Percentiles rank a stretch among this genome's conserved stretches.
phyloP scores from a whole-genome alignment of 768 basidiomycete species.

The Kwoniella sp. region DNA sequence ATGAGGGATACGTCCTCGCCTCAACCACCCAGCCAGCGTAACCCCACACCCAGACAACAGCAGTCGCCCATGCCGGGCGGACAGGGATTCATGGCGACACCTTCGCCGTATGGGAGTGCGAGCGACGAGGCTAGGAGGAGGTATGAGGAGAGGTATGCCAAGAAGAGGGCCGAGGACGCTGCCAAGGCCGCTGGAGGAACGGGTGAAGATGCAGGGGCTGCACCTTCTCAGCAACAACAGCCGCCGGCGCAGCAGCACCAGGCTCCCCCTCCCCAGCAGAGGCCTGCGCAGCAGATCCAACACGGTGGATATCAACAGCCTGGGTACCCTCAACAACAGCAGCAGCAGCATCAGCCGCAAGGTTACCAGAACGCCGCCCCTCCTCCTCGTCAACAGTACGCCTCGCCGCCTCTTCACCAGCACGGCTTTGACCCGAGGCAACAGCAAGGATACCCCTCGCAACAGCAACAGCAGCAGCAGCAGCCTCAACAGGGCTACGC shows the following conservation, averaged over 20 bases:
- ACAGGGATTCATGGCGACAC: constrained; percentile 27
- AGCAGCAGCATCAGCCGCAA: constrained; percentile 5
- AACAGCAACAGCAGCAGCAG: constrained; percentile 20
- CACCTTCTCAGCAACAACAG: background rate
- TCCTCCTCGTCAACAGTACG: constrained; percentile 18
- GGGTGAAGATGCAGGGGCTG: constrained; percentile 1
- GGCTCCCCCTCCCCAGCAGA: constrained; percentile 7
- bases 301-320: constrained; percentile 10
- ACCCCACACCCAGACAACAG: constrained; percentile 31
- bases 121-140: constrained; percentile 42
- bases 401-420: constrained; percentile 10
- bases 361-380: constrained; percentile 6
- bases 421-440: constrained; percentile 2
- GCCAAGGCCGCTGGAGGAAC: constrained; percentile 28
- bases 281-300: too few relatives aligned
- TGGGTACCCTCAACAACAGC: background rate
- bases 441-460: constrained; percentile 8
- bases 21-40: constrained; percentile 36
- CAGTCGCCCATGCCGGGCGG: constrained; percentile 2
- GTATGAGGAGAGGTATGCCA: constrained; percentile 45
- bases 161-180: constrained; percentile 36
- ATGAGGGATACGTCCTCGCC: constrained; percentile 44
- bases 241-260: background rate
- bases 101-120: constrained; percentile 40
- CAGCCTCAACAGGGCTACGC: constrained; percentile 4